Conservation (phyloP, 164 flowering plant genomes). For the Stephania japonica region DNA sequence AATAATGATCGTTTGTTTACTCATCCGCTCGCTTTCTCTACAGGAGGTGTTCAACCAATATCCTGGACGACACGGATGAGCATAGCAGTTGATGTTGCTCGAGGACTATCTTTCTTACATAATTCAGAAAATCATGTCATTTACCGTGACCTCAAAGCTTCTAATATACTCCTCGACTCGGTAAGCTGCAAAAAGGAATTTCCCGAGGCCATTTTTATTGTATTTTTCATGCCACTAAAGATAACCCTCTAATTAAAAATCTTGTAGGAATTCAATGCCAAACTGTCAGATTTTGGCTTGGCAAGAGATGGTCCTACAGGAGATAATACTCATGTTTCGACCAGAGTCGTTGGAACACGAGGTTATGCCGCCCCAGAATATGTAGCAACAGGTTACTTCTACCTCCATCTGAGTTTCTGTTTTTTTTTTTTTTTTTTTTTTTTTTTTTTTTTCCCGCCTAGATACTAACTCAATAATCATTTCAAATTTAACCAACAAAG, state of each 20-base stretch:
- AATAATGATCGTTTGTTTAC: not conserved
- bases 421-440: not conserved
- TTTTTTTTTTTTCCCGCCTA: not conserved
- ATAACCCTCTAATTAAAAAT: not conserved
- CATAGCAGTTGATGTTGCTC: conserved; percentile 59
- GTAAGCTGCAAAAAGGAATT: conserved; percentile 23
- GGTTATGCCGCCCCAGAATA: conserved; percentile 97
- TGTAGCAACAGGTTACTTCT: conserved; percentile 65
- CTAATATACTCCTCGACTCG: conserved; percentile 75
- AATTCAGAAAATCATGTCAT: conserved; percentile 54
- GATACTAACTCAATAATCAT: not conserved
- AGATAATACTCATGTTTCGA: conserved; percentile 84
- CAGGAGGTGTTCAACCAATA: conserved; percentile 62
- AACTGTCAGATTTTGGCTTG: conserved; percentile 85
- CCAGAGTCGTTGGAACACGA: conserved; percentile 76
- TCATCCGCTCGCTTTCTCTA: conserved; percentile 8
- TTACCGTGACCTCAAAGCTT: conserved; percentile 71
- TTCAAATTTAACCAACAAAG: not conserved
- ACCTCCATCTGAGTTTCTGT: not conserved
- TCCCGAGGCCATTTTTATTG: not conserved
- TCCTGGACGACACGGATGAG: conserved; percentile 52
- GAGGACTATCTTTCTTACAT: conserved; percentile 64
- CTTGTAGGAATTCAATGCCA: conserved; percentile 67
- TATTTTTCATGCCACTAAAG: not conserved
- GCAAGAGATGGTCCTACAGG: conserved; percentile 95